A percentile compares a stretch with the other conserved stretches of the same genome.
These are phyloP conservation scores for Populus hybrid DNA, from an alignment of 441 rosid genomes.

Conservation along the genomic window DNA sequence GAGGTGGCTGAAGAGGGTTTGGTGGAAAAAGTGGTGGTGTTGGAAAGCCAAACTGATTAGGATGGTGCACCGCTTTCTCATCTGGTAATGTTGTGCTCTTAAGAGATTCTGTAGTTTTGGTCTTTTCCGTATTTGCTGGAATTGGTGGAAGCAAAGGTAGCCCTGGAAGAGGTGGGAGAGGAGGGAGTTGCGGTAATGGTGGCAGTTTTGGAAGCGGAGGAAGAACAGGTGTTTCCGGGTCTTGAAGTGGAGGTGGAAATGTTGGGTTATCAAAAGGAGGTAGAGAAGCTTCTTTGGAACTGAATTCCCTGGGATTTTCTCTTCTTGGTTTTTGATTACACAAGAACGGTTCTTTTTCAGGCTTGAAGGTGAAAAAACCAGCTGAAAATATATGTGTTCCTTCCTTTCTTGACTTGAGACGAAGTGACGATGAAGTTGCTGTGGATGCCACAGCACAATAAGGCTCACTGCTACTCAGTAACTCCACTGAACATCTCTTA, in stretches of 20 bases:
- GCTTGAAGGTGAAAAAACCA: slow-evolving; percentile 84
- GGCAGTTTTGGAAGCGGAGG: slow-evolving; percentile 37
- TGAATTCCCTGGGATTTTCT: slow-evolving; percentile 7
- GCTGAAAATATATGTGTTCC: slow-evolving; percentile 73
- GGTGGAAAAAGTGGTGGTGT: slow-evolving; percentile 42
- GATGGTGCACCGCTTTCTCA: slow-evolving; percentile 14
- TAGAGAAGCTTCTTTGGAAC: slow-evolving; percentile 4
- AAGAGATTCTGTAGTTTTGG: slow-evolving; percentile 1
- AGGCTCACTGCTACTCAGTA: slow-evolving; percentile 65
- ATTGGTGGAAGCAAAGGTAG: slow-evolving; percentile 36
- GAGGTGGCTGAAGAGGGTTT: slow-evolving; percentile 22
- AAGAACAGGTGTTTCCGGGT: slow-evolving; percentile 28
- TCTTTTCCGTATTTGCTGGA: slow-evolving; percentile 19
- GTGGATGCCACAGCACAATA: slow-evolving; percentile 61
- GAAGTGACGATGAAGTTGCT: slow-evolving; percentile 60
- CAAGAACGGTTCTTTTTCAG: slow-evolving; percentile 49
- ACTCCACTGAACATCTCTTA: slow-evolving; percentile 59
- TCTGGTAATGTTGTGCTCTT: slow-evolving; percentile 19
- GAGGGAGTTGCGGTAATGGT: slow-evolving; percentile 48
- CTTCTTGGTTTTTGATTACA: slow-evolving; percentile 58
- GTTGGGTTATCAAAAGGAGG: slow-evolving; percentile 2
- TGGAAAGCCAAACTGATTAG: slow-evolving; percentile 22
- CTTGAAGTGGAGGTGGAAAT: slow-evolving; percentile 37
- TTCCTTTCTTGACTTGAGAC: slow-evolving; percentile 42
- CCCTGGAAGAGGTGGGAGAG: slow-evolving; percentile 52